Evolutionary conservation across 805 yeast species (phyloP), one percentile per base, ranked within the genome.

Genomic region (Pichia nakasei): DNA sequence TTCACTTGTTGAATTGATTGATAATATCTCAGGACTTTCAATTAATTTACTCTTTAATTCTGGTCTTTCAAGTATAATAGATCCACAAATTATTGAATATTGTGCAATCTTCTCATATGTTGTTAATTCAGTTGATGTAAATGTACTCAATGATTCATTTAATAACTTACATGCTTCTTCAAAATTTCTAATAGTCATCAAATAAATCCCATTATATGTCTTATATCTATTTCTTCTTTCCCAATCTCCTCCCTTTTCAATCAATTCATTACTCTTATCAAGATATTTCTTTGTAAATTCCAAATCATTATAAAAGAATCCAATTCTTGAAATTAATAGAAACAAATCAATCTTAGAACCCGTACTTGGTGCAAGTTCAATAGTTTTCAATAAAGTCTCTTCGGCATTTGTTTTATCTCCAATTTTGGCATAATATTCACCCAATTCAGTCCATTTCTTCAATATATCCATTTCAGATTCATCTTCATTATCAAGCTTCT

Each of bases 171-270:
- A 78, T 2, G 97, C 96, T 53, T 85, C 94, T 35, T 69, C 70
- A 57, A 93, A 93, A 55, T 86, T 80, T 58, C 98, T 79, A 24
- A 89, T 80, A 8, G 96, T 82, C 75, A 93, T 67, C 32, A 76
- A 68, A 60, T 86, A 85, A 39, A 93, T 72, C 20, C 98, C 98
- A 46, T 76, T 66, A 65, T 93, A 93, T 6, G 97, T 85, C 69
- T 93, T 93, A 71, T 77, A 87, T 53, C 96, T 71, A 67, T 93
- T 93, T 58, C 96, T 80, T 65, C 98, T 85, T 67, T 93, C 98
- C 98, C 98, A 93, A 63, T 93, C 98, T 49, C 98, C 98, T 44
- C 97, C 98, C 57, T 87, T 85, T 56, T 91, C 97, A 56, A 93
- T 87, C 60, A 86, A 73, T 21, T 68, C 58, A 57, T 83, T 79